Percentiles rank a stretch among this genome's conserved stretches.
Conservation (phyloP, 768 basidiomycete species). For the Ramaria sp. region DNA sequence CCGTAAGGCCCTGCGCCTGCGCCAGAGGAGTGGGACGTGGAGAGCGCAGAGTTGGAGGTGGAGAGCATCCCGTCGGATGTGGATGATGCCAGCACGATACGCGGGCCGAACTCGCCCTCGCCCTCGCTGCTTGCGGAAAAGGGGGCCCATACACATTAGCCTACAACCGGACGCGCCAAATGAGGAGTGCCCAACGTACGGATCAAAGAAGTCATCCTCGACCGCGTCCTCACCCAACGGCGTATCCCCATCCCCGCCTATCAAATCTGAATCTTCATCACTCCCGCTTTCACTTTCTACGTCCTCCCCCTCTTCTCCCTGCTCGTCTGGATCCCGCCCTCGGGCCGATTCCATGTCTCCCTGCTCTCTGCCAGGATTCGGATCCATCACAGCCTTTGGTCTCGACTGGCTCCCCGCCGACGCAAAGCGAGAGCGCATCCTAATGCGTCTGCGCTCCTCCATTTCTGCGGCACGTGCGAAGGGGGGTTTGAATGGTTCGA, state of each 20-base stretch:
- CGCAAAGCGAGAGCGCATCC: conserved; percentile 45
- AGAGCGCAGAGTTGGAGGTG: conserved; percentile 35
- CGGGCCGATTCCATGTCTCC: no score
- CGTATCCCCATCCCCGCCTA: conserved; percentile 20
- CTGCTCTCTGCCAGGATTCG: no score
- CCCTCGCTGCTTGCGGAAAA: not conserved
- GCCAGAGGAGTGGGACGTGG: conserved; percentile 43
- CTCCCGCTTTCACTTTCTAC: not conserved
- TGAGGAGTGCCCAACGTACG: conserved; percentile 6
- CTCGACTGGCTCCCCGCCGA: conserved; percentile 23
- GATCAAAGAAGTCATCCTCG: conserved; percentile 21
- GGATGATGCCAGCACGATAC: conserved; percentile 1
- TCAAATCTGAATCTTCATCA: conserved; percentile 6
- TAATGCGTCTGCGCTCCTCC: conserved; percentile 57
- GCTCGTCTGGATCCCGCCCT: no score
- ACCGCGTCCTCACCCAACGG: conserved; percentile 35
- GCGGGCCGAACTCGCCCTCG: conserved; percentile 3
- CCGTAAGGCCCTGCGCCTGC: conserved; percentile 15
- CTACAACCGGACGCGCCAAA: no score
- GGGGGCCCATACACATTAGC: no score
- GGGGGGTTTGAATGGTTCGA: conserved; percentile 59
- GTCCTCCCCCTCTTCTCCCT: no score
- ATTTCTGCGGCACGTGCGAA: conserved; percentile 83
- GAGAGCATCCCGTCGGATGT: conserved; percentile 31
- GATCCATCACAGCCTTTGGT: conserved; percentile 16